Evolutionary conservation across 1,139 yeast genomes (phyloP), one percentile per base, ranked within the genome.

Genomic region (Saccharomyces hybrid): DNA sequence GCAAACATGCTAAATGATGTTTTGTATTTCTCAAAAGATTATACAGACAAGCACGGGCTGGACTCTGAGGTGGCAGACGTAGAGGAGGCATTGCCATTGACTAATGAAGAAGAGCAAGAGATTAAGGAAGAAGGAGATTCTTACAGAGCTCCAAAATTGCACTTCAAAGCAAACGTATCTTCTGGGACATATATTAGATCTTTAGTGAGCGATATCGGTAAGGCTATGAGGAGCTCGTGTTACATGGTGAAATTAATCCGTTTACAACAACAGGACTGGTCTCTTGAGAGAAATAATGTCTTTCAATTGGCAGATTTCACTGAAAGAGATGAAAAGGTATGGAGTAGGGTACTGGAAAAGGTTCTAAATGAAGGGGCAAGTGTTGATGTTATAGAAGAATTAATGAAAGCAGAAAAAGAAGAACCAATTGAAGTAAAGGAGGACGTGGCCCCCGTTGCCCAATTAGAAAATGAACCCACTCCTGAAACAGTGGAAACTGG

Each of bases 171-270:
- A 11, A 80, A 82, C 49, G 99, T 93, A 0, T 87, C 97, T 0
- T 89, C 98, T 0, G 99, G 99, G 1, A 93, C 99, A 0, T 95
- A 95, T 65, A 91, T 95, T 51, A 79, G 99, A 61, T 87, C 97
- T 14, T 74, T 95, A 55, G 78, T 93, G 50, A 89, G 96, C 70
- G 99, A 95, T 65, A 78, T 88, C 51, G 98, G 97, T 1, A 79
- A 88, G 58, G 86, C 93, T 0, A 73, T 91, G 67, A 85, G 85
- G 16, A 82, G 91, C 0, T 82, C 90, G 19, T 90, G 96, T 0
- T 91, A 89, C 66, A 91, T 95, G 97, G 96, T 87, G 9, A 84
- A 83, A 60, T 78, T 95, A 54, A 79, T 82, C 5, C 79, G 99
- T 64, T 68, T 74, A 8, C 77, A 80, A 54, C 99, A 93, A 70